Evolutionary conservation across 768 basidiomycete species (phyloP), one percentile per base, ranked within the genome.

Genomic region (Leccinum boreale): DNA sequence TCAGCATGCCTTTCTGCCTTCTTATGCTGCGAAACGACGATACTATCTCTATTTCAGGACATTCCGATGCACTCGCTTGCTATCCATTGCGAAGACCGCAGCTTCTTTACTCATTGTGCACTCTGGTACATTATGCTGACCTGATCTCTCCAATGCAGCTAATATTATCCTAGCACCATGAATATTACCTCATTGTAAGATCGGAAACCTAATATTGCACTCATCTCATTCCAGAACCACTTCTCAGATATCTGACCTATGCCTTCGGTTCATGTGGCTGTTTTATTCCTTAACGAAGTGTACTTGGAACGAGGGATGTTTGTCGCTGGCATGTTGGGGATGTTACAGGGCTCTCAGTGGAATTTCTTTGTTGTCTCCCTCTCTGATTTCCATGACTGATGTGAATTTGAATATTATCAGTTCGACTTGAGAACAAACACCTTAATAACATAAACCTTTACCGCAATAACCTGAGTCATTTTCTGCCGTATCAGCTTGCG

Each of bases 371-470:
- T 28, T 4, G 2, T 52, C 49, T 28, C 36, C 23, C 42, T 46
- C 51, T 47, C 14, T 9, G 35, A 28, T 46, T 26, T 26, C 55
- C 60, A 12, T n/a, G 31, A 33, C 2, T 31, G 10, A 14, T n/a
- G 11, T 26, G 26, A 26, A 26, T 26, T 26, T 26, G 26, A 33
- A 5, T 31, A 7, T 39, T 48, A 31, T 17, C 62, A 91, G 87
- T 83, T 72, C 90, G 90, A 62, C 74, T 92, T 44, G 91, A 95
- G 71, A 94, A 90, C 74, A 94, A 97, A 74, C 94, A 97, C 62
- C 74, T 94, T 28, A 91, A 91, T 78, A 97, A 97, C 70, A 84
- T 90, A 71, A 92, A 92, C 80, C 90, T 93, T 64, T 94, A 93
- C 70, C 90, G 94, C 21, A 96, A 77, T 86, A 86, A 59, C 73